Evolutionary conservation across 176 grass and related monocot species (phyloP), one percentile per base, ranked within the genome.

Genomic region (Hyparrhenia diplandra): DNA sequence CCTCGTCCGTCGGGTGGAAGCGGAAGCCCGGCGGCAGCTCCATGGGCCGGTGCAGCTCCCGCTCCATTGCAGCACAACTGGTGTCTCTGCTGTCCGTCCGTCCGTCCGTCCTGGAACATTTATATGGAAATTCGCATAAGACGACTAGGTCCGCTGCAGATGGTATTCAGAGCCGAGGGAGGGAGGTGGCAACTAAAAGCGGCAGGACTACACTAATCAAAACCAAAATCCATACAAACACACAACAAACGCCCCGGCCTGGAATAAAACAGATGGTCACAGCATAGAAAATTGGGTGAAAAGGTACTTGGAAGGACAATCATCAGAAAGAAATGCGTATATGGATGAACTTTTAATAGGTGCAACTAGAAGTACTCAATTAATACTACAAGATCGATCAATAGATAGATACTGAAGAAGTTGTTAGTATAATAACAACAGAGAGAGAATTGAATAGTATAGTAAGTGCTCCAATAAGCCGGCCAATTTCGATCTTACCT

Each of bases 1-100:
- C 92, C 69, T 94, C 89, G 73, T 94, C 92, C 8, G 92, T 94
- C 2, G 91, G 91, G 78, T 93, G 91, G 78, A 93, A 93, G 10
- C 92, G 85, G 84, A 94, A 94, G 9, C 92, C 92, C 14, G 92
- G 92, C 5, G 92, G 89, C 35, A 94, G 71, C 14, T 93, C 78
- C 91, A 93, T 86, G 79, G 76, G 68, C n/a, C 25, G 83, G 21
- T 80, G 86, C 75, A 75, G 18, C 37, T 39, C 76, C 61, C 69
- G 83, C 83, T 82, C 88, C 88, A 82, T 78, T 30, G 61, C 59
- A 34, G n/a, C n/a, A n/a, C n/a, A n/a, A n/a, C n/a, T n/a, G n/a
- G n/a, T n/a, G 75, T 58, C 54, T 71, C 57, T 62, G 75, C 55
- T n/a, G n/a, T n/a, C n/a, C n/a, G n/a, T n/a, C n/a, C n/a, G n/a